Evolutionary conservation across 371 early-diverging fungal genomes (phyloP).

Genomic region (Blakeslea trispora): DNA sequence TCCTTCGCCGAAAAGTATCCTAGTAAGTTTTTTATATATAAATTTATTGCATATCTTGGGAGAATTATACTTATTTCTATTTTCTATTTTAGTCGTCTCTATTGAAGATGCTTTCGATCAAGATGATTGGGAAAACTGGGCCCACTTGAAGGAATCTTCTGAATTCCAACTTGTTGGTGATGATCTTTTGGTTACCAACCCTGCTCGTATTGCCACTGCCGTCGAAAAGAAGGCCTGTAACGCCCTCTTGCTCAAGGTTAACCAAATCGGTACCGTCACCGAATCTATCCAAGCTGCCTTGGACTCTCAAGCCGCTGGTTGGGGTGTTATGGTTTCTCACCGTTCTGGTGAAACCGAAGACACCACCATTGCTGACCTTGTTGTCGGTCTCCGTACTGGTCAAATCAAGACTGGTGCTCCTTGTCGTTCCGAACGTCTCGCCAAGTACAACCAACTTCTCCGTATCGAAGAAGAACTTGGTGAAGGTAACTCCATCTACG

Average conservation of each 20-base stretch:
- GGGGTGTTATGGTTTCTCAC: conserved; percentile 99
- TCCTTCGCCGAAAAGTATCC: conserved; percentile 90
- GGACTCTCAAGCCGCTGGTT: conserved; percentile 78
- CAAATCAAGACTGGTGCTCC: conserved; percentile 99
- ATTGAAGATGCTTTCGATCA: conserved; percentile 99
- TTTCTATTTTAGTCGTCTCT: conserved; percentile 68
- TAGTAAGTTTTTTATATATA: conserved; percentile 39
- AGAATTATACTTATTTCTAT: background rate
- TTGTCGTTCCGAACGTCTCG: conserved; percentile 96
- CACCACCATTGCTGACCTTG: conserved; percentile 97
- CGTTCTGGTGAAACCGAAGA: conserved; percentile 99
- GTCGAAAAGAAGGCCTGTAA: conserved; percentile 96
- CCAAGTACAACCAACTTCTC: conserved; percentile 98
- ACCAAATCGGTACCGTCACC: conserved; percentile 99
- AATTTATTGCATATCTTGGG: conserved; percentile 1
- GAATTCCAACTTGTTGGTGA: conserved; percentile 97
- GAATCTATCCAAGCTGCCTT: conserved; percentile 89
- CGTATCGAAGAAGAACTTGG: conserved; percentile 92
- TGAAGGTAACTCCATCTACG: conserved; percentile 78
- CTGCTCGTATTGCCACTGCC: conserved; percentile 87
- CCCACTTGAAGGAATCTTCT: conserved; percentile 70
- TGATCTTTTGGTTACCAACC: conserved; percentile 99
- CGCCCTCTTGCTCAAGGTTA: conserved; percentile 97
- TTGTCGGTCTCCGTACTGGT: conserved; percentile 96
- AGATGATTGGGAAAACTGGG: conserved; percentile 97